Percentiles rank a stretch among this genome's conserved stretches.
Conservation (phyloP, 305 asterid genomes). For the Fraxinus xanthoxyloides region DNA sequence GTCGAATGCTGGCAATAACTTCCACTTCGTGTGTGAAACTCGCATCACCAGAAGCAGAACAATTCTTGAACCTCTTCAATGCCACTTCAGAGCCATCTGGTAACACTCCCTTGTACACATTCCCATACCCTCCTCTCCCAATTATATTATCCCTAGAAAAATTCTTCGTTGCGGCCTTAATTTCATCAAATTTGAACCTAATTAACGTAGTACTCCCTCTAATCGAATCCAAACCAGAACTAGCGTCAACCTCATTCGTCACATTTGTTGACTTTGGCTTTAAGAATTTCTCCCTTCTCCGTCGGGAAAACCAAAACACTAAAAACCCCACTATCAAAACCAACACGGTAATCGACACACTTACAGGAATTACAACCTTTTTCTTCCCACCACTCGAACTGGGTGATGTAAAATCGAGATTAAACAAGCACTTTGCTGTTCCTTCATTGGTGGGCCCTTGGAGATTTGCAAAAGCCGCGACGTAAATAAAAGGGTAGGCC, state of each 20-base stretch:
- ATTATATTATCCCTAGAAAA: constrained; percentile 45
- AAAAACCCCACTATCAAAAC: constrained; percentile 25
- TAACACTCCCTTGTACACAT: constrained; percentile 48
- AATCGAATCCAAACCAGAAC: constrained; percentile 38
- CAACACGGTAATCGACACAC: constrained; percentile 16
- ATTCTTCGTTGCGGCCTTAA: constrained; percentile 39
- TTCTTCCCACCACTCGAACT: constrained; percentile 20
- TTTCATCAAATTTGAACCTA: constrained; percentile 45
- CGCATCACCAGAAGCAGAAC: constrained; percentile 54
- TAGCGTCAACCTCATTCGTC: constrained; percentile 17
- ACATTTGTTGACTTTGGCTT: constrained; percentile 16
- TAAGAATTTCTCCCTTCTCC: constrained; percentile 18
- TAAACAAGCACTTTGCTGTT: constrained; percentile 54
- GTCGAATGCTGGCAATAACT: constrained; percentile 60
- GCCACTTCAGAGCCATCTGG: constrained; percentile 58
- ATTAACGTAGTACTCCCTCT: constrained; percentile 41
- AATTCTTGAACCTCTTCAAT: constrained; percentile 59
- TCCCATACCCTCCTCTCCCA: constrained; percentile 61
- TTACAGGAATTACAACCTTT: constrained; percentile 24
- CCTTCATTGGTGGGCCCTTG: constrained; percentile 52
- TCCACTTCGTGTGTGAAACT: constrained; percentile 54
- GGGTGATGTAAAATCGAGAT: constrained; percentile 38
- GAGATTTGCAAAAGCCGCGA: constrained; percentile 46
- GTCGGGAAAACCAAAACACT: constrained; percentile 22
- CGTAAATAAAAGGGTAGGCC: constrained; percentile 47